Conservation (phyloP, 1,139 yeast genomes). For the Yamadazyma mexicana region DNA sequence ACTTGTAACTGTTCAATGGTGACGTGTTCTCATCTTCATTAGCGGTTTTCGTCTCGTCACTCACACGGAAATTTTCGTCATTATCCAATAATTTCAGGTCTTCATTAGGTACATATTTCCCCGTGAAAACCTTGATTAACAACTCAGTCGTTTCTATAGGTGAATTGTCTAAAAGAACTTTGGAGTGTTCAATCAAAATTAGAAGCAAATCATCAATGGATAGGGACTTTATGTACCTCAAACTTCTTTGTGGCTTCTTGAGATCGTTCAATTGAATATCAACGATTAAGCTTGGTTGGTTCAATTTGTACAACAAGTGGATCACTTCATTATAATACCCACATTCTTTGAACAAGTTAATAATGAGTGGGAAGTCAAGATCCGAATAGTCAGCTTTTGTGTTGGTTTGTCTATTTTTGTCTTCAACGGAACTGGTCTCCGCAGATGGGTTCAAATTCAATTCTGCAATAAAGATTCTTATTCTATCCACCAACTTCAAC, state of each 20-base stretch:
- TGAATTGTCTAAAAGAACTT: conserved; percentile 58
- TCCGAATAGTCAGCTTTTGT: conserved; percentile 25
- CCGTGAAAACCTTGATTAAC: conserved; percentile 85
- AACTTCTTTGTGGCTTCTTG: conserved; percentile 59
- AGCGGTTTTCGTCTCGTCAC: conserved; percentile 12
- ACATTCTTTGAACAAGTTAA: conserved; percentile 76
- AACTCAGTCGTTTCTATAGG: conserved; percentile 85
- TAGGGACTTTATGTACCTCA: conserved; percentile 67
- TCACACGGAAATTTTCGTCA: conserved; percentile 4
- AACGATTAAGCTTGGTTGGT: conserved; percentile 75
- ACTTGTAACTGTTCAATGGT: conserved; percentile 62
- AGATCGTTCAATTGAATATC: conserved; percentile 73
- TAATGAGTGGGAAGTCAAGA: conserved; percentile 71
- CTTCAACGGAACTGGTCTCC: conserved; percentile 3
- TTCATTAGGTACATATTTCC: conserved; percentile 59
- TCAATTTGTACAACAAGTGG: conserved; percentile 64
- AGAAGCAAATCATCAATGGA: conserved; percentile 78
- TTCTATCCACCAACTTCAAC: conserved; percentile 58
- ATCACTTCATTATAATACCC: conserved; percentile 72
- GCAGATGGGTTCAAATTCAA: conserved; percentile 24
- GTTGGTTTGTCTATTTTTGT: conserved; percentile 5
- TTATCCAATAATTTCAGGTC: conserved; percentile 9
- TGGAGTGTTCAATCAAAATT: conserved; percentile 66
- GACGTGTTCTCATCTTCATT: conserved; percentile 12
- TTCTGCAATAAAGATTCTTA: conserved; percentile 58